A percentile compares a stretch with the other conserved stretches of the same genome.
Evolutionary conservation across 169 alveolate species (phyloP).

Genomic region (Eimeria zaria): DNA sequence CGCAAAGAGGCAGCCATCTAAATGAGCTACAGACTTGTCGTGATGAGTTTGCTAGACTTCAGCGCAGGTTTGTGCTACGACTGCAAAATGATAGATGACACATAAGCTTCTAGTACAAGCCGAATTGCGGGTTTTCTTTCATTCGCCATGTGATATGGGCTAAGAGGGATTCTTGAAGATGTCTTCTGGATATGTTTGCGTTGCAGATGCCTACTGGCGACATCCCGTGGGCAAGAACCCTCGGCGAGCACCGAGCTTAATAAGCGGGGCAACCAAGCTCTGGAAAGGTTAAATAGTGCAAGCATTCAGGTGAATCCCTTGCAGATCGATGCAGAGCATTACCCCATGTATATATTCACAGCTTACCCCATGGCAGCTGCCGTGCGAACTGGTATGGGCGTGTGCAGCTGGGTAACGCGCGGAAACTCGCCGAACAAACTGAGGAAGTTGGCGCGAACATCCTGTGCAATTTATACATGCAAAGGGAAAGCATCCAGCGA

Average conservation of each 20-base stretch:
- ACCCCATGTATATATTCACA: background rate
- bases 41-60: constrained; percentile 58
- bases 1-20: constrained; percentile 39
- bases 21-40: constrained; percentile 33
- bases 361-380: background rate
- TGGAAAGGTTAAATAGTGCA: constrained; percentile 47
- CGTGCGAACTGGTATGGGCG: background rate
- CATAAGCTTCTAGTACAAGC: background rate
- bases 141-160: background rate
- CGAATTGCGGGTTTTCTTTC: background rate
- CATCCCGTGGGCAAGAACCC: constrained; percentile 19
- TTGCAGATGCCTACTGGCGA: constrained; percentile 41
- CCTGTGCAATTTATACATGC: constrained; percentile 73
- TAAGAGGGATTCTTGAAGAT: background rate
- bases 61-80: constrained; percentile 46
- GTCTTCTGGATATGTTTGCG: background rate
- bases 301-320: constrained; percentile 21
- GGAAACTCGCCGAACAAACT: constrained; percentile 76
- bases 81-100: background rate
- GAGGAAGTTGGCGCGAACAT: constrained; percentile 69
- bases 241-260: constrained; percentile 20
- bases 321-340: background rate
- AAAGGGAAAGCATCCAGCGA: constrained; percentile 72
- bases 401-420: constrained; percentile 52
- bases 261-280: background rate